Conservation (phyloP, 1,284 basidiomycete species). For the Moesziomyces sp. region DNA sequence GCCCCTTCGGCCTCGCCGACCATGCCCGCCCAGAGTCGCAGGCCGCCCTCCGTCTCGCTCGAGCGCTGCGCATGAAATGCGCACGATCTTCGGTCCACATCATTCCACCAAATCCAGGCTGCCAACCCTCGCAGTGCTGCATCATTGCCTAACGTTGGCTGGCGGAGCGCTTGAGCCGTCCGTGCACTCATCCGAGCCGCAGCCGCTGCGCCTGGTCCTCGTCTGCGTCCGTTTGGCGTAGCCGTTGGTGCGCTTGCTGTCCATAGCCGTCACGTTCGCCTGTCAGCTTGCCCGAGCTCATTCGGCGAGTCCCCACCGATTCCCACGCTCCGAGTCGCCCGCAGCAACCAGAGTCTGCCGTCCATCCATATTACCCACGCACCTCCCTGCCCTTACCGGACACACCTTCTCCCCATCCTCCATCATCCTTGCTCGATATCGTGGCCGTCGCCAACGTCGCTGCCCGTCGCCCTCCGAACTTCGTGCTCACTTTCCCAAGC, state of each 20-base stretch:
- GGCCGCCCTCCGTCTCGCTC: not conserved
- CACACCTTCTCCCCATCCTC: not conserved
- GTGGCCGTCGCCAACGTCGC: not conserved
- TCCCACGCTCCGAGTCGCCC: not conserved
- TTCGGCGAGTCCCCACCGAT: not conserved
- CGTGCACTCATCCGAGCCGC: not conserved
- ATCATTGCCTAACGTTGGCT: not conserved
- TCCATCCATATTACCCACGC: not conserved
- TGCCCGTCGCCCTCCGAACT: not conserved
- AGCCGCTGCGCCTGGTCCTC: no score
- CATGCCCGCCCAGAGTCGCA: not conserved
- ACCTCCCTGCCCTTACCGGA: not conserved
- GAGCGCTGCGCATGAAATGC: not conserved
- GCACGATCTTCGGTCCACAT: slow-evolving; percentile 14
- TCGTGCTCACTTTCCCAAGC: not conserved
- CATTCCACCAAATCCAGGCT: not conserved
- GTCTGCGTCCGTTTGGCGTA: no score
- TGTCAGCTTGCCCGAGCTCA: not conserved
- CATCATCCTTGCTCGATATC: not conserved
- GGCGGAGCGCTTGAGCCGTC: not conserved
- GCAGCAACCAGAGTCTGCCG: not conserved
- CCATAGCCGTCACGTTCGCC: no score
- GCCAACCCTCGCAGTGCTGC: not conserved
- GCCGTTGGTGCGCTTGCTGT: no score
- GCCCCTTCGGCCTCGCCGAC: not conserved